A percentile compares a stretch with the other conserved stretches of the same genome.
These are phyloP conservation scores for Russula compacta DNA, from an alignment of 768 basidiomycete species.

Conservation along the genomic window DNA sequence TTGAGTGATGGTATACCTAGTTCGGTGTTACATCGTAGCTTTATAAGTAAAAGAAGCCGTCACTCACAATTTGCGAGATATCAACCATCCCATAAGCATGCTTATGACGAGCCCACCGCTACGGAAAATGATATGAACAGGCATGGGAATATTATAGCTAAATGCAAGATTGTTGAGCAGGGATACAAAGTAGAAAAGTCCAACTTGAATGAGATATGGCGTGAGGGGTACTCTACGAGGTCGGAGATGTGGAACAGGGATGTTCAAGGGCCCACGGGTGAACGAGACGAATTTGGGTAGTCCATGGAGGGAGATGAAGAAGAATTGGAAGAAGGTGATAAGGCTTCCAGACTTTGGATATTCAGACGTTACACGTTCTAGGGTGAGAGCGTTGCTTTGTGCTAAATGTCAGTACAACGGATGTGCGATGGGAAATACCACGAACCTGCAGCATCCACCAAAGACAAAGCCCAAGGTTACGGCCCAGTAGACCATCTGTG, in stretches of 20 bases:
- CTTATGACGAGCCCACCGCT: conserved; percentile 81
- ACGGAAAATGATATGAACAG: conserved; percentile 90
- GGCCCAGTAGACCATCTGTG: conserved; percentile 38
- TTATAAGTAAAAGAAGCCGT: background rate
- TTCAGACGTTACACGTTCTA: conserved; percentile 61
- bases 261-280: background rate
- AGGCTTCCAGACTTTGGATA: conserved; percentile 70
- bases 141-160: conserved; percentile 77
- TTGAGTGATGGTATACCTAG: conserved; percentile 55
- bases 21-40: conserved; percentile 5
- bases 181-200: conserved; percentile 70
- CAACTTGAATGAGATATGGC: conserved; percentile 72
- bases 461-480: conserved; percentile 68
- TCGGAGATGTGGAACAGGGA: conserved; percentile 40
- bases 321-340: conserved; percentile 82
- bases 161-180: conserved; percentile 90
- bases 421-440: conserved; percentile 10
- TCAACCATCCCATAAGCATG: conserved; percentile 67
- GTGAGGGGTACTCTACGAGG: conserved; percentile 59
- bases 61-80: conserved; percentile 54
- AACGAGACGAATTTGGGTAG: conserved; percentile 49
- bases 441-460: conserved; percentile 80
- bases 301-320: conserved; percentile 65
- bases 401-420: background rate
- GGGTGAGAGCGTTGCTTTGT: conserved; percentile 64